Evolutionary conservation across 768 basidiomycete genomes (phyloP).

Genomic region (Calocybe indica): DNA sequence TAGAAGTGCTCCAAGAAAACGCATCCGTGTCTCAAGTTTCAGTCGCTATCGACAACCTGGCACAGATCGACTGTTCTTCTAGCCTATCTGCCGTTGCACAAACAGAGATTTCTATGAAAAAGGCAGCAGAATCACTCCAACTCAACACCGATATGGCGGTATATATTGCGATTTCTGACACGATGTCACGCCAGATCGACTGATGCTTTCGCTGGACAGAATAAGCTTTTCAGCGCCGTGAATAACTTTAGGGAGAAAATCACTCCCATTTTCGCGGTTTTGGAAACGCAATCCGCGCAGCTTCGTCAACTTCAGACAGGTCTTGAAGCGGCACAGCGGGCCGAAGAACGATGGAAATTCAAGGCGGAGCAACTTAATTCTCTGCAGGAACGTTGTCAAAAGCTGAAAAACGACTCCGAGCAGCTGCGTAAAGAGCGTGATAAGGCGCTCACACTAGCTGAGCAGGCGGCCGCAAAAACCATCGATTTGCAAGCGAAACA

Average conservation of each 20-base stretch:
- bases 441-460: constrained; percentile 20
- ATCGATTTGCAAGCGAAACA: constrained; percentile 11
- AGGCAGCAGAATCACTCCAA: constrained; percentile 18
- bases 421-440: constrained; percentile 19
- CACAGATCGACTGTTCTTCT: constrained; percentile 25
- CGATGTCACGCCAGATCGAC: too few relatives aligned
- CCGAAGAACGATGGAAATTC: constrained; percentile 9
- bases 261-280: constrained; percentile 27
- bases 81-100: constrained; percentile 28
- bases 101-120: constrained; percentile 27
- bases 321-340: constrained; percentile 6
- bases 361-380: constrained; percentile 13
- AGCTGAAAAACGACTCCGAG: constrained; percentile 9
- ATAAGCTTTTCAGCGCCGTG: constrained; percentile 26
- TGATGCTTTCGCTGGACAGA: constrained; percentile 13
- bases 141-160: constrained; percentile 22
- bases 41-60: constrained; percentile 24
- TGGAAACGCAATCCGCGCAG: constrained; percentile 22
- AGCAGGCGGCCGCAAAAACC: constrained; percentile 19
- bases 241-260: constrained; percentile 36
- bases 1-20: too few relatives aligned
- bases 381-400: constrained; percentile 15
- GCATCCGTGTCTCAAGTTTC: constrained; percentile 5
- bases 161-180: neutral
- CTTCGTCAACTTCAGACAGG: constrained; percentile 17